Base-by-base conservation (phyloP, 1,139 yeast species). In the Saccharomyces uvarum region DNA sequence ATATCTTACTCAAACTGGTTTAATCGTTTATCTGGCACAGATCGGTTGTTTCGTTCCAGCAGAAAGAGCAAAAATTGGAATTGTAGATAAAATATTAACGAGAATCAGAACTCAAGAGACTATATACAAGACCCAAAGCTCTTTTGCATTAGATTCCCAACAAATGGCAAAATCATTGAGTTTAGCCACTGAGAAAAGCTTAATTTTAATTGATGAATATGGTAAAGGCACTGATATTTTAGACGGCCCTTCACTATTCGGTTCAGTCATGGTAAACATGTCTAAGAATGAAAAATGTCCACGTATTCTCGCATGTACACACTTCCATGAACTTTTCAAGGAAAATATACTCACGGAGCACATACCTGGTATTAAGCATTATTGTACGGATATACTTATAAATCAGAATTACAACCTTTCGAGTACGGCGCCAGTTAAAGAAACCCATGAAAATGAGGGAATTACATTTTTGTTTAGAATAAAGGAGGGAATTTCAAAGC, bases 41-140 rank as follows among this genome's bases (percentile, higher is more conserved):
- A 67, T 78, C 32, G 83, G 82, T 0, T 74, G 77, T 46, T 78
- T 66, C 60, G 76, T 79, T 2, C 82, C 83, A 1, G 81, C 80
- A 0, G 57, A 60, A 2, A 58, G 55, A 7, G 80, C 80, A 1
- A 67, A 54, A n/a, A 65, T 79, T 33, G 77, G 80, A 1, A 56
- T 77, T 0, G 76, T 75, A 1, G 80, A 77, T 58, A 73, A 72
- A 51, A 68, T 79, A 16, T 64, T 77, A 44, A 73, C 80, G 0
- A 67, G 79, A 51, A 70, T 77, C 1, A 67, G 70, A 19, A 73
- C 80, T 0, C 65, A 74, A 42, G 83, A 79, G 56, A 72, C 77
- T 5, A 63, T 77, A 0, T 70, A 73, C 19, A 73, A 70, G 52
- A 68, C 68, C 24, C 73, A 75, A 55, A 77, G 82, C 55, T 73